Percentiles rank a stretch among this genome's conserved stretches.
These are phyloP conservation scores for Raffaelea deltoideospora DNA, from an alignment of 2,329 filamentous ascomycete species.

Conservation along the genomic window DNA sequence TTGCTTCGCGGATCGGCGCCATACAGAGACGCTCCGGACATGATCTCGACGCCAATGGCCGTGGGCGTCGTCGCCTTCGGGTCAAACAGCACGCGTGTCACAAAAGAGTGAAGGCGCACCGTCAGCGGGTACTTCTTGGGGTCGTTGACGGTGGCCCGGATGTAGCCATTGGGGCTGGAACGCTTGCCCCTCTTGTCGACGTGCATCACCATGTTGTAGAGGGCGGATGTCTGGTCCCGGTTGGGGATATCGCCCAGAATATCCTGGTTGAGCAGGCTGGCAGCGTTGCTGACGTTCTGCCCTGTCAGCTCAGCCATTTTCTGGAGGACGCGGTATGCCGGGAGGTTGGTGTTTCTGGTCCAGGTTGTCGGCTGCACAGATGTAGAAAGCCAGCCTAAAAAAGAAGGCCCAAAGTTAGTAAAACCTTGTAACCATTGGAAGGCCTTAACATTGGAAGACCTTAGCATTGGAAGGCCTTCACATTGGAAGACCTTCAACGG, in stretches of 20 bases:
- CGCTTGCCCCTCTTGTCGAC: constrained; percentile 22
- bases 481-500: too few relatives aligned
- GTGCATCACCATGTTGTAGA: constrained; percentile 8
- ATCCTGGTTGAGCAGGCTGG: constrained; percentile 7
- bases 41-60: constrained; percentile 27
- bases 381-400: constrained; percentile 26
- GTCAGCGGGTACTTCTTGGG: constrained; percentile 24
- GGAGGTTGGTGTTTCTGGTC: constrained; percentile 1
- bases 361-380: constrained; percentile 5
- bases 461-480: too few relatives aligned
- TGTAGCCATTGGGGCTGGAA: constrained; percentile 38
- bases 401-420: background rate
- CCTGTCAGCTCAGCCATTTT: constrained; percentile 34
- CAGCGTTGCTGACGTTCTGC: constrained; percentile 16
- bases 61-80: constrained; percentile 9
- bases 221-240: constrained; percentile 5
- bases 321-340: constrained; percentile 26
- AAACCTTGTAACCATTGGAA: too few relatives aligned
- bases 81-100: constrained; percentile 16
- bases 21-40: constrained; percentile 25
- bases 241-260: constrained; percentile 6
- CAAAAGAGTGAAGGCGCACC: constrained; percentile 16
- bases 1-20: constrained; percentile 23
- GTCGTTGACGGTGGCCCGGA: constrained; percentile 20
- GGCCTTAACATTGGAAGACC: too few relatives aligned